A percentile compares a stretch with the other conserved stretches of the same genome.
Evolutionary conservation across 495 filamentous ascomycete species (phyloP).

Genomic region (Neurospora sp.): DNA sequence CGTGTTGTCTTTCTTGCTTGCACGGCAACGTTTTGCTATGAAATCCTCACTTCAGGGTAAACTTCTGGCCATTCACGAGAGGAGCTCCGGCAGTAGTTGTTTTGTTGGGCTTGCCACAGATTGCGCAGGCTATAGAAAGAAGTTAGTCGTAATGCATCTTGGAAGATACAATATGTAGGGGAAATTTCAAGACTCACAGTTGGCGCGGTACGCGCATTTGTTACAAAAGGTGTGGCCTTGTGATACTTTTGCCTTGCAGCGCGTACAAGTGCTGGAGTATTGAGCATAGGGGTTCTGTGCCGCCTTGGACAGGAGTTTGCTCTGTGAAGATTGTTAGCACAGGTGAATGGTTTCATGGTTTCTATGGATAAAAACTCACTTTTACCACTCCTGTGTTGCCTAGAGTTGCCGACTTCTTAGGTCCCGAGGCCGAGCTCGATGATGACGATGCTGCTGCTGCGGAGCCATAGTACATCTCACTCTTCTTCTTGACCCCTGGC

Average conservation of each 20-base stretch:
- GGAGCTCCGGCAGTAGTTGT: slow-evolving; percentile 37
- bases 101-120: slow-evolving; percentile 56
- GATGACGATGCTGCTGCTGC: slow-evolving; percentile 24
- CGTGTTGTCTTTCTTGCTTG: background rate
- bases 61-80: slow-evolving; percentile 53
- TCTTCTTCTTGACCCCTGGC: slow-evolving; percentile 60
- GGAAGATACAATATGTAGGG: background rate
- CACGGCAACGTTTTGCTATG: background rate
- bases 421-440: slow-evolving; percentile 26
- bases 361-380: slow-evolving; percentile 16
- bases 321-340: slow-evolving; percentile 27
- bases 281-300: slow-evolving; percentile 63
- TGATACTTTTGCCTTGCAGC: slow-evolving; percentile 57
- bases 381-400: slow-evolving; percentile 48
- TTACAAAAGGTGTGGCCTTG: slow-evolving; percentile 54
- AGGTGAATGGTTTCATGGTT: background rate
- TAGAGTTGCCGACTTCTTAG: slow-evolving; percentile 40
- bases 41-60: slow-evolving; percentile 47
- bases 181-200: slow-evolving; percentile 34
- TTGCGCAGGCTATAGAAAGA: slow-evolving; percentile 44
- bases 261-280: slow-evolving; percentile 49
- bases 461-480: slow-evolving; percentile 63
- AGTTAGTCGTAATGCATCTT: slow-evolving; percentile 10
- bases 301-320: slow-evolving; percentile 56
- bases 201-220: slow-evolving; percentile 55